Percentiles rank a stretch among this genome's conserved stretches.
Conservation (phyloP, 1,284 basidiomycete species). For the Pseudozyma hubeiensis region DNA sequence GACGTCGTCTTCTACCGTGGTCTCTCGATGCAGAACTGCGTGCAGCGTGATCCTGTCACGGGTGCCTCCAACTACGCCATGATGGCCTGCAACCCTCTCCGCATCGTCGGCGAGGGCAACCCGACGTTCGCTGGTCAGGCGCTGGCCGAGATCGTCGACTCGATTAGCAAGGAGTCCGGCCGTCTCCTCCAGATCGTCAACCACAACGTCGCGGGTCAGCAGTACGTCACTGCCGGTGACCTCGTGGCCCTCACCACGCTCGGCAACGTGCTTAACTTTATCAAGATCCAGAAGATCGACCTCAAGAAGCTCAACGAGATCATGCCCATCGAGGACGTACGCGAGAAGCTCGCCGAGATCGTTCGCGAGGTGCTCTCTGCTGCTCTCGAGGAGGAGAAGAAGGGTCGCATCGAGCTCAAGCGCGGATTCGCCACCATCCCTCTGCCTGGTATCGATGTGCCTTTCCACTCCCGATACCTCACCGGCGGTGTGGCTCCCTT, state of each 20-base stretch:
- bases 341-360: slow-evolving; percentile 90
- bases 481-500: slow-evolving; percentile 96
- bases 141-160: slow-evolving; percentile 91
- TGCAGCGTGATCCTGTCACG: slow-evolving; percentile 52
- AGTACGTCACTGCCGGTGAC: slow-evolving; percentile 89
- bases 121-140: slow-evolving; percentile 81
- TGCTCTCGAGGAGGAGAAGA: slow-evolving; percentile 80
- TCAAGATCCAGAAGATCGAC: slow-evolving; percentile 97
- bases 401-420: slow-evolving; percentile 92
- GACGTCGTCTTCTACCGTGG: slow-evolving; percentile 99
- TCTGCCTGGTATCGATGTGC: slow-evolving; percentile 92
- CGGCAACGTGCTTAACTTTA: slow-evolving; percentile 94
- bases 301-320: slow-evolving; percentile 87
- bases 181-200: slow-evolving; percentile 86
- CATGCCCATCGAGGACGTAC: slow-evolving; percentile 86
- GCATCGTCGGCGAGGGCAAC: slow-evolving; percentile 74
- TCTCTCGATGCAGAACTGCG: slow-evolving; percentile 82
- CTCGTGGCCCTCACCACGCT: slow-evolving; percentile 90
- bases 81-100: slow-evolving; percentile 97
- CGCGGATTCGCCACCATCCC: slow-evolving; percentile 80
- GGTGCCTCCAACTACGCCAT: slow-evolving; percentile 80
- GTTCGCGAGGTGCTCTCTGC: slow-evolving; percentile 83
- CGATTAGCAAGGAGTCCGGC: slow-evolving; percentile 73
- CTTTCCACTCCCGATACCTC: slow-evolving; percentile 98
- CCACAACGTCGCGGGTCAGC: slow-evolving; percentile 89